Conservation (phyloP, 768 basidiomycete genomes). For the Pisolithus orientalis region DNA sequence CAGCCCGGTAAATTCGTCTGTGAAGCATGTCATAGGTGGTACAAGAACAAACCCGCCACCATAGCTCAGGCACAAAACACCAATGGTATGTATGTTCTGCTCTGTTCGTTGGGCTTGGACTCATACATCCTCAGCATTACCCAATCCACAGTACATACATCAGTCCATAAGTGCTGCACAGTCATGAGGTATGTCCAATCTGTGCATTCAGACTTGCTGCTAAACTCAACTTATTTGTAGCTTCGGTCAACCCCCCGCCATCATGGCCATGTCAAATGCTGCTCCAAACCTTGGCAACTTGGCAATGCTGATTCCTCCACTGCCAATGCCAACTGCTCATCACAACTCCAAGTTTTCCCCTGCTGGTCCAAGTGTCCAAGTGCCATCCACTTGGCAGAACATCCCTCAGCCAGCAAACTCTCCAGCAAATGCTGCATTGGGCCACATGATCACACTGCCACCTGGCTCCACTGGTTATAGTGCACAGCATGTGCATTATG, state of each 20-base stretch:
- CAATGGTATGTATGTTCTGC: background rate
- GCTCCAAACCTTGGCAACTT: background rate
- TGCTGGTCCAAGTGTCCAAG: background rate
- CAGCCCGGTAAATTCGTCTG: background rate
- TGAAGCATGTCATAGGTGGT: slow-evolving; percentile 1
- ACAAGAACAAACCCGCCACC: background rate
- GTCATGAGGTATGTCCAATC: background rate
- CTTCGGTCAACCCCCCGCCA: background rate
- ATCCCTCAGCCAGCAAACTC: no score
- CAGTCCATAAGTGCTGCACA: background rate
- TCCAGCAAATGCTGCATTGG: no score
- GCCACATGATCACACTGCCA: background rate
- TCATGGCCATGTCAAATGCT: background rate
- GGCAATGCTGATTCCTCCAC: background rate
- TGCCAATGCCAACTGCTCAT: background rate
- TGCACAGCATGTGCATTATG: slow-evolving; percentile 1
- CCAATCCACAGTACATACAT: background rate
- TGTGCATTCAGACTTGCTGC: background rate
- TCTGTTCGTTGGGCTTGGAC: background rate
- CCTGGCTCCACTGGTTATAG: background rate
- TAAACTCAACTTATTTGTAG: background rate
- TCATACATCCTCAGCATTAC: background rate
- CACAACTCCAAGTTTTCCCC: no score
- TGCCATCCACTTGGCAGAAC: background rate
- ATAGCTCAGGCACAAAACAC: background rate